These are phyloP conservation scores for Colletotrichum noveboracense DNA, from an alignment of 2,329 filamentous ascomycete genomes.

Conservation along the genomic window DNA sequence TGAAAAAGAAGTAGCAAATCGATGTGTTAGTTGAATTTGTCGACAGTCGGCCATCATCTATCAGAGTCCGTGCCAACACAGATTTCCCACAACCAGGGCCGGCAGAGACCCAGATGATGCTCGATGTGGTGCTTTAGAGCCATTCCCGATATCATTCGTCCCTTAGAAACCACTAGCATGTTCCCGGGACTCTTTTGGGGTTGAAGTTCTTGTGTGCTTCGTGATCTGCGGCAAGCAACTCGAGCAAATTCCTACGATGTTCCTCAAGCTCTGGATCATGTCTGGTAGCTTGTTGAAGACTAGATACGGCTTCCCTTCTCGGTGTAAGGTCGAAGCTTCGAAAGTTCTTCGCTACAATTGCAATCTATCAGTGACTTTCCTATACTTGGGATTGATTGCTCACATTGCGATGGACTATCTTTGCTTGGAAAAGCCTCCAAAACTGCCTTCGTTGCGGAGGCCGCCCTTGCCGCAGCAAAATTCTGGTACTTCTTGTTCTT, in stretches of 20 bases:
- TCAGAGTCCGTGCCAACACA: slow-evolving; percentile 29
- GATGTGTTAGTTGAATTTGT: slow-evolving; percentile 20
- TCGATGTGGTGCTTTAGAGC: slow-evolving; percentile 24
- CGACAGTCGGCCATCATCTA: slow-evolving; percentile 30
- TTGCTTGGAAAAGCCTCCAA: background rate
- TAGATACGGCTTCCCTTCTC: too few species aligned
- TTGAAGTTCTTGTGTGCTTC: slow-evolving; percentile 31
- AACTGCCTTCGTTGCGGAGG: slow-evolving; percentile 33
- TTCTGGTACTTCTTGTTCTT: slow-evolving; percentile 40
- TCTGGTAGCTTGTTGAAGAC: slow-evolving; percentile 24
- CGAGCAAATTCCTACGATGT: slow-evolving; percentile 20
- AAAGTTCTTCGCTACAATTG: accelerated
- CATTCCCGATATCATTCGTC: slow-evolving; percentile 31
- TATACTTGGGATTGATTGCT: too few species aligned
- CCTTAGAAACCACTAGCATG: slow-evolving; percentile 37
- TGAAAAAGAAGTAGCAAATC: slow-evolving; percentile 20
- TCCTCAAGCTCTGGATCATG: background rate
- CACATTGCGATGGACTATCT: too few species aligned
- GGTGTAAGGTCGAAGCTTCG: too few species aligned
- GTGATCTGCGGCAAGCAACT: slow-evolving; percentile 28
- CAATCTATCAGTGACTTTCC: accelerated
- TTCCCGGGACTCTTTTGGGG: slow-evolving; percentile 29
- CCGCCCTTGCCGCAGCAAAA: slow-evolving; percentile 40
- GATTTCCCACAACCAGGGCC: slow-evolving; percentile 40
- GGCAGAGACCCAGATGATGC: slow-evolving; percentile 36